Evolutionary conservation across 306 rosid species (phyloP).

Genomic region (Vigna hirtella): DNA sequence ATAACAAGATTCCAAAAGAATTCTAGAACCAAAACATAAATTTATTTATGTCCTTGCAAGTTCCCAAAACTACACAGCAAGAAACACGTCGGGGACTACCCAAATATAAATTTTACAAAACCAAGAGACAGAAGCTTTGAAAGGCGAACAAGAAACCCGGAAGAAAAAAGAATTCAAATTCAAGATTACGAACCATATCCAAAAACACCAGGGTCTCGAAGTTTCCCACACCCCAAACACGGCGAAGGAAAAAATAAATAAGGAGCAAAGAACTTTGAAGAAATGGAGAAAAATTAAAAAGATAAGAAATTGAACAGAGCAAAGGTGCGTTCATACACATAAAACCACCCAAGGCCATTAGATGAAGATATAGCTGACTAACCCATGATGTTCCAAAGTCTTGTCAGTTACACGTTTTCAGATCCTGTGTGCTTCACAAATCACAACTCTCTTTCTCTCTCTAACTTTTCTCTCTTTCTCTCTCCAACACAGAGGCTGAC

Average conservation of each 20-base stretch:
- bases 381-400: constrained; percentile 50
- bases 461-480: constrained; percentile 32
- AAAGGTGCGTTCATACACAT: constrained; percentile 7
- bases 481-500: constrained; percentile 41
- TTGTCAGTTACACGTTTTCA: constrained; percentile 34
- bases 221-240: constrained; percentile 31
- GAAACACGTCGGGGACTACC: constrained; percentile 15
- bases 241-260: not conserved
- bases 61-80: constrained; percentile 11
- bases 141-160: constrained; percentile 29
- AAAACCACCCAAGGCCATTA: constrained; percentile 26
- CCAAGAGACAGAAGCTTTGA: constrained; percentile 29
- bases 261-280: not conserved
- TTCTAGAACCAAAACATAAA: constrained; percentile 2
- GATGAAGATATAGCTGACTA: constrained; percentile 52
- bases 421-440: constrained; percentile 40
- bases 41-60: not conserved
- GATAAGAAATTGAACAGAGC: not conserved
- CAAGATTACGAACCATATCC: constrained; percentile 17
- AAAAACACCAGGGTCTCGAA: constrained; percentile 33
- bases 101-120: constrained; percentile 24
- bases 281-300: not conserved
- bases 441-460: constrained; percentile 33
- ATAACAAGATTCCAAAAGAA: constrained; percentile 13
- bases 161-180: constrained; percentile 29